Conservation (phyloP, 768 basidiomycete species). For the Mycena metata region DNA sequence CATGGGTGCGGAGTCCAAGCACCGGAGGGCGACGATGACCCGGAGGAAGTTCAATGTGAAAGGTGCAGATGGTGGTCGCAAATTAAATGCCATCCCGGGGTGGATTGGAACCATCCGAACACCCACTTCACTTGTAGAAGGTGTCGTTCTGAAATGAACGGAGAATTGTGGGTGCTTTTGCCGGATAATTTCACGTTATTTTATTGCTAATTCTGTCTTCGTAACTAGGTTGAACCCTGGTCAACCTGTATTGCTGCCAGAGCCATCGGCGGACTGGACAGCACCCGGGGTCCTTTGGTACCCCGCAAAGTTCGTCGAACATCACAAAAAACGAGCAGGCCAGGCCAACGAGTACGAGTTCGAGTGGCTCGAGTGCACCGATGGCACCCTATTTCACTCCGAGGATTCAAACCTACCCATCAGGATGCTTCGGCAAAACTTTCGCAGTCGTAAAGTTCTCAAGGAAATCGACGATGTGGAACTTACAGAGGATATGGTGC, state of each 20-base stretch:
- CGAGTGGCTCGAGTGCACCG: slow-evolving; percentile 8
- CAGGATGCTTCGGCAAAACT: background rate
- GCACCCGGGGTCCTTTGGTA: background rate
- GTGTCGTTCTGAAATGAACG: background rate
- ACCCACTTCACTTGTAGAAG: background rate
- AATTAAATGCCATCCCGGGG: background rate
- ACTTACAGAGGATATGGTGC: background rate
- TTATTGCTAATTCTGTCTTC: background rate
- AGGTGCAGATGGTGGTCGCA: slow-evolving; percentile 18
- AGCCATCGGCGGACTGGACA: background rate
- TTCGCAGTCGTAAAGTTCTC: slow-evolving; percentile 1
- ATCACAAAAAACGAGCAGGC: background rate
- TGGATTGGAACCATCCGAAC: slow-evolving; percentile 14
- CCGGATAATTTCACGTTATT: background rate
- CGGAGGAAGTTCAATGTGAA: slow-evolving; percentile 22
- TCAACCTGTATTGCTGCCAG: background rate
- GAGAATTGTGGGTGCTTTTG: background rate
- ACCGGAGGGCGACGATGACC: slow-evolving; percentile 13
- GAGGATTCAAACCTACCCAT: background rate
- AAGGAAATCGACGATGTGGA: background rate
- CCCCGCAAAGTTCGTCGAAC: slow-evolving; percentile 8
- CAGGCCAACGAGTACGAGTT: slow-evolving; percentile 5
- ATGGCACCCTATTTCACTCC: background rate
- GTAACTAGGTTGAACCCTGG: background rate
- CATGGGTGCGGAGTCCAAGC: slow-evolving; percentile 10